Conservation (phyloP, 345 rosid genomes). For the Rhizophora mangle region DNA sequence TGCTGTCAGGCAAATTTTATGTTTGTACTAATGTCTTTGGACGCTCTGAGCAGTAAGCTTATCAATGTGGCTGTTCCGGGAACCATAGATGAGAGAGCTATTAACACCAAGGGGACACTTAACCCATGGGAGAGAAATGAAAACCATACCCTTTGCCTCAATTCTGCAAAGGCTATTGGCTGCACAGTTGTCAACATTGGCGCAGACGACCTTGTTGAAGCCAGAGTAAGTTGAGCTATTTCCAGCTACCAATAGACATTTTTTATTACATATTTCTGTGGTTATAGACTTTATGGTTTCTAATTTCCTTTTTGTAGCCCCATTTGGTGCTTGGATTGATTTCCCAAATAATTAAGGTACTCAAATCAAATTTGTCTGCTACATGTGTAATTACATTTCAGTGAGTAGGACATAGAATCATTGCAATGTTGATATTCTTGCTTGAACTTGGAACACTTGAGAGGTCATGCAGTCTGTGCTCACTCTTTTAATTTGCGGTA, state of each 20-base stretch:
- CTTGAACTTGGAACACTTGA: not conserved
- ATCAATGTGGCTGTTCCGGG: slow-evolving; percentile 97
- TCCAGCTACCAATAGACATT: not conserved
- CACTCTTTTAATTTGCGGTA: not conserved
- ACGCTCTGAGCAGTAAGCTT: slow-evolving; percentile 74
- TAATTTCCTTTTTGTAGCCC: slow-evolving; percentile 52
- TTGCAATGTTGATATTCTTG: not conserved
- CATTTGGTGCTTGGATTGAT: slow-evolving; percentile 95
- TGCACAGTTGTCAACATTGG: slow-evolving; percentile 99
- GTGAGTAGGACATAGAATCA: not conserved
- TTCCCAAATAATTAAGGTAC: slow-evolving; percentile 96
- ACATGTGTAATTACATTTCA: not conserved
- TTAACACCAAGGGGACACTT: slow-evolving; percentile 71
- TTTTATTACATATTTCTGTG: slow-evolving; percentile 10
- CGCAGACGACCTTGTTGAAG: slow-evolving; percentile 89
- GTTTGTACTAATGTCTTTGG: slow-evolving; percentile 14
- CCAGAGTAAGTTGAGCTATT: slow-evolving; percentile 57
- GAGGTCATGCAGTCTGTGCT: not conserved
- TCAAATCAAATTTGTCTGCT: slow-evolving; percentile 10
- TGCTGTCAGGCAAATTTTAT: slow-evolving; percentile 4
- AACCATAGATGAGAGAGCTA: slow-evolving; percentile 98
- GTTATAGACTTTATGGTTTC: slow-evolving; percentile 16
- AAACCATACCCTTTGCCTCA: slow-evolving; percentile 94
- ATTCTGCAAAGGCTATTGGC: slow-evolving; percentile 98
- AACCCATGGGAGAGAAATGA: slow-evolving; percentile 99